phyloP scores from a whole-genome alignment of 2,329 filamentous ascomycete species.

The Colletotrichum cuscutae region DNA sequence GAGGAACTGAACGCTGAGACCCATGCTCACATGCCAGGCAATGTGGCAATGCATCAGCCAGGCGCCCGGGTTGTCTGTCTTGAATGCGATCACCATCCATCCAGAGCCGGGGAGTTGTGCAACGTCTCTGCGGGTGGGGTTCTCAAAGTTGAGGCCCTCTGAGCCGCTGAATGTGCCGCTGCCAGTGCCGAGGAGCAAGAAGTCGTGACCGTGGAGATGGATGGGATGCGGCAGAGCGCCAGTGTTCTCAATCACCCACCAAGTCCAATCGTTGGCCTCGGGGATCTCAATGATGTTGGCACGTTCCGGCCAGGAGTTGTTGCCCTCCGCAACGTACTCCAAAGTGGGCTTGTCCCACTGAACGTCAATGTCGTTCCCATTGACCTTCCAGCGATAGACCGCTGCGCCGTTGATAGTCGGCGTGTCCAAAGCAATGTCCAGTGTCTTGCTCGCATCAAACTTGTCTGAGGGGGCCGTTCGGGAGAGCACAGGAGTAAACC shows the following conservation, averaged over 20 bases:
- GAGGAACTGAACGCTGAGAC: conserved; percentile 63
- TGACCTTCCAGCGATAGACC: conserved; percentile 44
- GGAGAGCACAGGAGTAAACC: conserved; percentile 39
- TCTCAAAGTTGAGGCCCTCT: conserved; percentile 45
- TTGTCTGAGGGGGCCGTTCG: conserved; percentile 38
- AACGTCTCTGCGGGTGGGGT: conserved; percentile 58
- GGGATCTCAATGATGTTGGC: conserved; percentile 38
- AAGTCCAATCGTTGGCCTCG: conserved; percentile 41
- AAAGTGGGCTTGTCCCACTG: conserved; percentile 53
- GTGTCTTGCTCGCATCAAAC: conserved; percentile 39
- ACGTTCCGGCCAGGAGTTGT: conserved; percentile 33
- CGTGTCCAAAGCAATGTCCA: conserved; percentile 38
- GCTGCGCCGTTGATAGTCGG: conserved; percentile 30
- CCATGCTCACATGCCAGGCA: conserved; percentile 59
- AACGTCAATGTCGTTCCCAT: conserved; percentile 45
- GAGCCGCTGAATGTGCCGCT: conserved; percentile 34
- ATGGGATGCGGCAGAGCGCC: conserved; percentile 52
- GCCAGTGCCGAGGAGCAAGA: conserved; percentile 42
- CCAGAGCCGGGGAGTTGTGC: conserved; percentile 54
- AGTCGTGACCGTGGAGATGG: conserved; percentile 60
- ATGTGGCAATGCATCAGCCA: conserved; percentile 61
- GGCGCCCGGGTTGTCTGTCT: conserved; percentile 60
- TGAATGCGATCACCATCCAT: conserved; percentile 58
- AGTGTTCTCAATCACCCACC: conserved; percentile 45
- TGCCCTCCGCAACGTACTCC: conserved; percentile 39